These are phyloP conservation scores for Aspergillus candidus DNA, from an alignment of 2,329 filamentous ascomycete genomes.

Conservation along the genomic window DNA sequence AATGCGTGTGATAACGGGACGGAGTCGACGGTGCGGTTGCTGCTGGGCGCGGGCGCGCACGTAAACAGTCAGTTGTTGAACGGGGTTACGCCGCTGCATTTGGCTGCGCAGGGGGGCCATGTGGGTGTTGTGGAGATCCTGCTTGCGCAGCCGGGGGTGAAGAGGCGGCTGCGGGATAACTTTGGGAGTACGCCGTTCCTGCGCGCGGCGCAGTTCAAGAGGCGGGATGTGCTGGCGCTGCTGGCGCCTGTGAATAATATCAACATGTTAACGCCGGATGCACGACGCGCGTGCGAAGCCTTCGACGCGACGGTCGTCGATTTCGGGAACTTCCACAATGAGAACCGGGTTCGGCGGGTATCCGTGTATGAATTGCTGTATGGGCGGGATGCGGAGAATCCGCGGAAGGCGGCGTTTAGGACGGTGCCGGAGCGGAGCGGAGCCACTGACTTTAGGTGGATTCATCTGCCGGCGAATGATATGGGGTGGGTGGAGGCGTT, in stretches of 20 bases:
- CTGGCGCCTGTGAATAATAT: slow-evolving; percentile 35
- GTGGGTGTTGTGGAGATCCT: slow-evolving; percentile 31
- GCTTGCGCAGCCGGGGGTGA: slow-evolving; percentile 27
- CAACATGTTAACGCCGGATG: slow-evolving; percentile 32
- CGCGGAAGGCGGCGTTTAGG: slow-evolving; percentile 42
- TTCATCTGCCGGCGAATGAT: slow-evolving; percentile 50
- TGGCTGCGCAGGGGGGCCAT: slow-evolving; percentile 37
- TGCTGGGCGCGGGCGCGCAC: slow-evolving; percentile 35
- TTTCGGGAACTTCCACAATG: slow-evolving; percentile 43
- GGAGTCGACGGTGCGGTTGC: slow-evolving; percentile 39
- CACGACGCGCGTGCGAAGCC: slow-evolving; percentile 41
- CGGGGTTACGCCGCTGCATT: slow-evolving; percentile 35
- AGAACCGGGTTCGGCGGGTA: slow-evolving; percentile 42
- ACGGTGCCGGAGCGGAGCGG: slow-evolving; percentile 44
- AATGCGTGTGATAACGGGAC: slow-evolving; percentile 49
- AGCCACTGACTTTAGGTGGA: slow-evolving; percentile 47
- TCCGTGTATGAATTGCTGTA: slow-evolving; percentile 50
- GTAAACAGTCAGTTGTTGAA: slow-evolving; percentile 36
- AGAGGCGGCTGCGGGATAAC: slow-evolving; percentile 30
- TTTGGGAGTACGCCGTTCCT: slow-evolving; percentile 38
- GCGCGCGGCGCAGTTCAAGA: slow-evolving; percentile 35
- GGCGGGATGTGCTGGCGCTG: slow-evolving; percentile 31
- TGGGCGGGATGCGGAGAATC: slow-evolving; percentile 43
- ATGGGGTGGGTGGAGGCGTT: slow-evolving; percentile 57
- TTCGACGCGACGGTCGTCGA: slow-evolving; percentile 51